Base-by-base conservation (phyloP, 768 basidiomycete genomes). In the Sarcodon aspratus region DNA sequence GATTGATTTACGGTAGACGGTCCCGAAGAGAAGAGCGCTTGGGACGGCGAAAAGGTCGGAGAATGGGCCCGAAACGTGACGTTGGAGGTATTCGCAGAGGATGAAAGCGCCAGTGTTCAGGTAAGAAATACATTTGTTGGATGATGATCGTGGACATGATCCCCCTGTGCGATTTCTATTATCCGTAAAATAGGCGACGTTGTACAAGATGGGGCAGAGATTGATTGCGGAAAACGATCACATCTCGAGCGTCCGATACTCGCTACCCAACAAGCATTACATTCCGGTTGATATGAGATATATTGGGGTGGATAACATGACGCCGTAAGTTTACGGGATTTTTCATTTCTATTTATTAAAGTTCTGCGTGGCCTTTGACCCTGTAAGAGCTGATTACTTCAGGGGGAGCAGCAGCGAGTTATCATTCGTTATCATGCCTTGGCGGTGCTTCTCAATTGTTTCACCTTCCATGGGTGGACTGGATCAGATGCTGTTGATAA, bases 261-360 rank as follows among this genome's bases (percentile, higher is more conserved):
- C 67, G 38, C 72, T 96, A 3, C 94, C 95, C 1, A 98, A 98
- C 71, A 90, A 93, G 67, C 94, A 96, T 61, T 97, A 95, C 63
- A 77, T 96, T 55, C 86, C 88, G 0, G 88, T 93, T 44, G 79
- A 88, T 62, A 84, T 91, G 80, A 65, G 64, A 47, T 88, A 87
- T 52, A 66, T 85, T 40, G 79, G 77, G 2, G 60, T 85, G 8
- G 84, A 87, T 55, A 89, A 90, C 59, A 54, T 74, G 36, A 78
- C 77, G 2, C 80, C 81, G 81, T 84, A 47, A 35, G 44, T 8
- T 47, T 34, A 7, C 36, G 31, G 45, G 34, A 47, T 33, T 47
- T 36, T 50, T 31, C 45, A 52, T 54, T 55, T 49, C 37, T 51
- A 50, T 10, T 17, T 46, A 38, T 5, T 27, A 46, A 49, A 46